Conservation (phyloP, 2,329 filamentous ascomycete species). For the Juglanconis juglandina region DNA sequence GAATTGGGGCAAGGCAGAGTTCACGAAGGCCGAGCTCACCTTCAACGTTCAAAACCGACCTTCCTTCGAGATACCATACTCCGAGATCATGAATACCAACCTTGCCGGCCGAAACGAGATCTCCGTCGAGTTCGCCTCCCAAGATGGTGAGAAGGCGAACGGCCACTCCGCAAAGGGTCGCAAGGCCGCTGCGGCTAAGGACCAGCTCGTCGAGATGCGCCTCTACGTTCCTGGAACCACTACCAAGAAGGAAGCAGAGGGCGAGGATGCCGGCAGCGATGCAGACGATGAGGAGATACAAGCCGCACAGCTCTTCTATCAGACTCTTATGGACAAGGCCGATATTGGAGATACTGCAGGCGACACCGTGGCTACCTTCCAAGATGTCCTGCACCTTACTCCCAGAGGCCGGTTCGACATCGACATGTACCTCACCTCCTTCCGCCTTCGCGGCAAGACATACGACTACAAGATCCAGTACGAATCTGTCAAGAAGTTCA, state of each 20-base stretch:
- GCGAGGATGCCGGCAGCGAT: constrained; percentile 68
- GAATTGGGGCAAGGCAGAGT: constrained; percentile 99
- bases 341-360: constrained; percentile 99
- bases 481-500: constrained; percentile 96
- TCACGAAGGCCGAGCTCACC: constrained; percentile 87
- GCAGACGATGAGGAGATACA: constrained; percentile 81
- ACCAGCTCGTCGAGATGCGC: constrained; percentile 96
- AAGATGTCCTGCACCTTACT: constrained; percentile 94
- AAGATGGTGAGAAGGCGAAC: constrained; percentile 70
- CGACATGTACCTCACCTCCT: constrained; percentile 98
- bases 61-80: constrained; percentile 94
- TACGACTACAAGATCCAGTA: constrained; percentile 99
- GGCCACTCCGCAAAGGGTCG: constrained; percentile 77
- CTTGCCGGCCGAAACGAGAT: constrained; percentile 97
- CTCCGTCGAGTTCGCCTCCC: constrained; percentile 85
- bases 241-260: constrained; percentile 70
- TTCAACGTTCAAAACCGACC: constrained; percentile 98
- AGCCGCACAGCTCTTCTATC: constrained; percentile 95
- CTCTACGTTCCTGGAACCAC: constrained; percentile 96
- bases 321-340: constrained; percentile 95
- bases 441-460: constrained; percentile 94
- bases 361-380: constrained; percentile 94
- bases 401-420: constrained; percentile 99
- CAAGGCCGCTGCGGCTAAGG: constrained; percentile 82
- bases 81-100: constrained; percentile 97